Evolutionary conservation across 2,329 filamentous ascomycete genomes (phyloP).

Genomic region (Aspergillus brasiliensis): DNA sequence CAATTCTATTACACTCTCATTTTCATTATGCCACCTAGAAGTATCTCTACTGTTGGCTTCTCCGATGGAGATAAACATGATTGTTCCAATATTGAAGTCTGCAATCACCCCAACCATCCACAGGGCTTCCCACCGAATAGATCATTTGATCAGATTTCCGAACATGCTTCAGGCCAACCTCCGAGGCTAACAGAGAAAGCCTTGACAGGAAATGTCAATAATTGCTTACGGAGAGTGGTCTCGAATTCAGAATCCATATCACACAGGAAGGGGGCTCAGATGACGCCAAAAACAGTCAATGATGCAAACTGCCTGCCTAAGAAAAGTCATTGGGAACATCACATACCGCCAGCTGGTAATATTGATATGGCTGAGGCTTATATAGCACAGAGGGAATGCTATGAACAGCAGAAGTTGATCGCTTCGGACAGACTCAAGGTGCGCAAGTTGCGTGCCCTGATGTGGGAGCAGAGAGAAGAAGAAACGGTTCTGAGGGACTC

Average conservation of each 20-base stretch:
- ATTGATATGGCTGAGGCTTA: background rate
- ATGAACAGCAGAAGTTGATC: slow-evolving; percentile 19
- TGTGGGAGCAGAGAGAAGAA: slow-evolving; percentile 29
- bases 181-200: background rate
- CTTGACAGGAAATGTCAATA: background rate
- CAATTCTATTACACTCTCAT: background rate
- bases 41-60: background rate
- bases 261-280: background rate
- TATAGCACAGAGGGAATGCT: background rate
- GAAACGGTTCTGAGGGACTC: slow-evolving; percentile 22
- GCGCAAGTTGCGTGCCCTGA: slow-evolving; percentile 24
- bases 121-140: background rate
- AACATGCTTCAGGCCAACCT: background rate
- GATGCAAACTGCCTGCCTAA: background rate
- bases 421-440: slow-evolving; percentile 21
- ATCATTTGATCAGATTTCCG: background rate
- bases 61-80: background rate
- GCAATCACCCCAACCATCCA: background rate
- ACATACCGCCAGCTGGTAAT: background rate
- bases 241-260: background rate
- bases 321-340: background rate
- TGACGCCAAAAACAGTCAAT: background rate
- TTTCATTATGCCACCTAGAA: background rate
- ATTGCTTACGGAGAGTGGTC: too few species aligned
- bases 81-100: background rate